Evolutionary conservation across 164 flowering plant species (phyloP), one percentile per base, ranked within the genome.

Genomic region (Nelumbo lutea): DNA sequence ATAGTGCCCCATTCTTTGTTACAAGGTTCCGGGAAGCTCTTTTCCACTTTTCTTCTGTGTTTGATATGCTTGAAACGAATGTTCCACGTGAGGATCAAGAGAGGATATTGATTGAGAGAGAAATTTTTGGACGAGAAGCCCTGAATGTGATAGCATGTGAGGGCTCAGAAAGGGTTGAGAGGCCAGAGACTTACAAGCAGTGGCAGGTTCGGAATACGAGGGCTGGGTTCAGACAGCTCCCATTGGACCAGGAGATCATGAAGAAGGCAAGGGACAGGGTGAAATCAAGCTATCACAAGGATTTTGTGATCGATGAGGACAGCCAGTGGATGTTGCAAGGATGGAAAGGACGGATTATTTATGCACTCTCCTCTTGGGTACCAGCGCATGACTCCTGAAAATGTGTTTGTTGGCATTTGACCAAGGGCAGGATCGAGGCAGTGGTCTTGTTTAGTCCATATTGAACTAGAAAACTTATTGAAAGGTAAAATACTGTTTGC

Each of bases 111-210:
- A 61, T 91, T 3, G 97, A 89, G 79, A 84, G 78, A 68, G 88
- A 83, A 61, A 75, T 91, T 1, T 79, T 82, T 67, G 91, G 90
- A 44, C 72, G 78, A 73, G 97, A 89, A 70, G 88, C 85, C 41
- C 61, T 89, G 73, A 91, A 87, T 79, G 86, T 85, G 60, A 80
- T 91, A 63, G 87, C 95, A 56, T 91, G 97, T 71, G 97, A 91
- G 71, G 95, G 93, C 5, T 80, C 83, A 74, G 97, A 91, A 78
- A 80, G 93, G 80, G 86, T 88, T 56, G 97, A 87, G 81, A 83
- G 95, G 78, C 97, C 97, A n/a, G 95, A 91, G 74, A 85, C 91
- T 27, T 91, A 86, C 80, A 91, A 88, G 73, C 95, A 91, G 71
- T 91, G 95, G 93, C 92, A 86, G 66, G 74, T 84, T 9, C 79